Evolutionary conservation across 2,329 filamentous ascomycete genomes (phyloP).

Genomic region (Claviceps pazoutovae): DNA sequence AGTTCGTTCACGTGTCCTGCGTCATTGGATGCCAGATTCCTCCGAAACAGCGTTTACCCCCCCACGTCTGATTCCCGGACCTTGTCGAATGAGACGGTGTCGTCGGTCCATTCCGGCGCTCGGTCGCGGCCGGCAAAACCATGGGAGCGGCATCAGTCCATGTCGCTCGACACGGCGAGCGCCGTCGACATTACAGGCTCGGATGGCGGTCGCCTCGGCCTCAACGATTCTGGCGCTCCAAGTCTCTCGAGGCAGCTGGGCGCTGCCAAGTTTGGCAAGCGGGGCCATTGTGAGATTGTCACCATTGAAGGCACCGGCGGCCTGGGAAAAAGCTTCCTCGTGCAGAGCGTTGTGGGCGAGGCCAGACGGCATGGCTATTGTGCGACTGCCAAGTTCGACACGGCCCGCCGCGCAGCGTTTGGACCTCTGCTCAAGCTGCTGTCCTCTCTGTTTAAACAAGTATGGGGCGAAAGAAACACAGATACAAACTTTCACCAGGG

Average conservation of each 20-base stretch:
- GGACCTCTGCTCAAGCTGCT: conserved; percentile 50
- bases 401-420: conserved; percentile 44
- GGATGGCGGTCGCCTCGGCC: conserved; percentile 29
- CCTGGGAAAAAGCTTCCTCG: conserved; percentile 50
- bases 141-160: conserved; percentile 39
- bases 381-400: conserved; percentile 53
- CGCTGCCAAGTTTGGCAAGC: conserved; percentile 43
- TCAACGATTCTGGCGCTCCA: conserved; percentile 31
- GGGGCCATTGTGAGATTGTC: conserved; percentile 50
- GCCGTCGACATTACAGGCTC: conserved; percentile 28
- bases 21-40: conserved; percentile 26
- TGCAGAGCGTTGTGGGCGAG: conserved; percentile 48
- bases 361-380: conserved; percentile 49
- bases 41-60: conserved; percentile 25
- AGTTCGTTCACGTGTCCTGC: conserved; percentile 34
- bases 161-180: conserved; percentile 34
- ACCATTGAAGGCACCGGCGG: conserved; percentile 47
- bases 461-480: conserved; percentile 52
- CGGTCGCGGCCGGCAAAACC: conserved; percentile 26
- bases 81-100: conserved; percentile 30
- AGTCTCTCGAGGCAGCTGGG: conserved; percentile 41
- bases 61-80: conserved; percentile 28
- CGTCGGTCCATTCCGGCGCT: conserved; percentile 29
- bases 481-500: conserved; percentile 49
- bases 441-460: conserved; percentile 52